Conservation (phyloP, 2,329 filamentous ascomycete genomes). For the Akanthomyces uredinophilus region DNA sequence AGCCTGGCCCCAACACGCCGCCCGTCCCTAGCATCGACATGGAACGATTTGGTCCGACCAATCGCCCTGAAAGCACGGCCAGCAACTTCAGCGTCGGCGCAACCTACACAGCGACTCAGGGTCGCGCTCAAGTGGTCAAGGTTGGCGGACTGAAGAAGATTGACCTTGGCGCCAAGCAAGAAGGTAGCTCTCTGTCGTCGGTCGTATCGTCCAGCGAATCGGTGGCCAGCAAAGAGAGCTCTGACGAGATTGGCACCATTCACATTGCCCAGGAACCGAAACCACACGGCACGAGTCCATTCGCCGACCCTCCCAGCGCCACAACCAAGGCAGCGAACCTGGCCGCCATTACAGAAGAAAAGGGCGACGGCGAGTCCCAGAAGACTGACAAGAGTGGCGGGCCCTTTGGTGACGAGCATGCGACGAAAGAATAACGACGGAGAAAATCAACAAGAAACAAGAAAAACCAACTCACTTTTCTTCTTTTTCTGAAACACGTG, state of each 20-base stretch:
- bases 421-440: conserved; percentile 41
- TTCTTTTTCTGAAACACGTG: neutral
- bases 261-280: conserved; percentile 48
- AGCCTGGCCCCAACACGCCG: conserved; percentile 60
- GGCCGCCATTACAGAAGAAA: conserved; percentile 48
- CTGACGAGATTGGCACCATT: conserved; percentile 35
- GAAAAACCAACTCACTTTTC: neutral
- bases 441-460: neutral
- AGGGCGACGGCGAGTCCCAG: conserved; percentile 31
- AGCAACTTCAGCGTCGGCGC: conserved; percentile 63
- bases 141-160: conserved; percentile 50
- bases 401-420: conserved; percentile 56
- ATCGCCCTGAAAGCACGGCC: conserved; percentile 47
- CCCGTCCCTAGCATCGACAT: conserved; percentile 70
- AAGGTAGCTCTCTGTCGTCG: conserved; percentile 27
- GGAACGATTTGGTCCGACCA: conserved; percentile 45
- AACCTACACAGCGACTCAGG: conserved; percentile 57
- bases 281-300: conserved; percentile 42
- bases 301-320: conserved; percentile 35
- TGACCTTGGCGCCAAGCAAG: conserved; percentile 33
- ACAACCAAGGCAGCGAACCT: conserved; percentile 40
- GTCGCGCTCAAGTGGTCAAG: conserved; percentile 55
- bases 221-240: conserved; percentile 17
- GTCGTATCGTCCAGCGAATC: conserved; percentile 15
- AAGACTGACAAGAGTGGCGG: conserved; percentile 34